Evolutionary conservation across 148 eudicot genomes (phyloP).

Genomic region (Persicaria tinctoria): DNA sequence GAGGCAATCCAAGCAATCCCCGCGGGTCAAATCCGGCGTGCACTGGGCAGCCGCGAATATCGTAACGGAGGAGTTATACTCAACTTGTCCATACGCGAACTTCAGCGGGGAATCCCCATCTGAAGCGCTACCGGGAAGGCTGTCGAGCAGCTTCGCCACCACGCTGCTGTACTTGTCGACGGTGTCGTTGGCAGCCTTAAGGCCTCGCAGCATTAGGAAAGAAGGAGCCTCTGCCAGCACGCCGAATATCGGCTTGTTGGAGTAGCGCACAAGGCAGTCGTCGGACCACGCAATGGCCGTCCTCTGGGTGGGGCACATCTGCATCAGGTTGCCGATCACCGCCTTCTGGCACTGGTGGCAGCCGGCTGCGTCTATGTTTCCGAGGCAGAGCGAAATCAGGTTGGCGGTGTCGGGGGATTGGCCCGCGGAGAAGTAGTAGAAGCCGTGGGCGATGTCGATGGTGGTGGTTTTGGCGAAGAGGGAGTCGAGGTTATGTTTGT

Average conservation of each 20-base stretch:
- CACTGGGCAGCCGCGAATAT: neutral
- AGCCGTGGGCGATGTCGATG: neutral
- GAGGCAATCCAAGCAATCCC: neutral
- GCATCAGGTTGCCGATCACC: neutral
- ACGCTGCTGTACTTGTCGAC: neutral
- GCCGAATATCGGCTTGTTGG: neutral
- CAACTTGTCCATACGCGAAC: neutral
- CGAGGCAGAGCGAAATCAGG: neutral
- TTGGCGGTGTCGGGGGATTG: neutral
- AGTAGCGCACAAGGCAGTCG: neutral
- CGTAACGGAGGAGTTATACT: neutral
- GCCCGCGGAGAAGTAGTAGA: constrained; percentile 5
- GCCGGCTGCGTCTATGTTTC: neutral
- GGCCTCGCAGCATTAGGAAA: neutral
- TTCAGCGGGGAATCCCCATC: neutral
- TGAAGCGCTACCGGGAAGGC: neutral
- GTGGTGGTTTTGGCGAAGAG: constrained; percentile 1
- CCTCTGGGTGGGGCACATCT: neutral
- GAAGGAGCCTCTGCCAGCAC: neutral
- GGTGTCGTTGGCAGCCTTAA: neutral
- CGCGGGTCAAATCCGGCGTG: neutral
- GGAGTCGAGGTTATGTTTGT: neutral
- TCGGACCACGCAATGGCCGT: constrained; percentile 4
- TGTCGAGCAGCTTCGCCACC: neutral
- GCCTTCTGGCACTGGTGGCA: neutral